Base-by-base conservation (phyloP, 2,329 filamentous ascomycete species). In the Trichoderma brevicompactum region DNA sequence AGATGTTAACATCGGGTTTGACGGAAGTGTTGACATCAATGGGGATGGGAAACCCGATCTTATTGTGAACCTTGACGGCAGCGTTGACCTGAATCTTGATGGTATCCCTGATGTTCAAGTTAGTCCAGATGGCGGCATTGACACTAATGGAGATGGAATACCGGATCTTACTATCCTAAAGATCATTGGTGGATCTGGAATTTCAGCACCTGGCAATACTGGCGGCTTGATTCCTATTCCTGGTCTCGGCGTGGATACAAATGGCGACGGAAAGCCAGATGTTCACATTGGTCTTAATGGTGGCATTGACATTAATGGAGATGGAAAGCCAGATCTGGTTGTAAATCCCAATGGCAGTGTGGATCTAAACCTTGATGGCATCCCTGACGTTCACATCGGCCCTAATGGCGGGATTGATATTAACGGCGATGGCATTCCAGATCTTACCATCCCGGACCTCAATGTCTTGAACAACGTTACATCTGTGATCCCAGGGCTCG, bases 401-500 rank as follows among this genome's bases (percentile, higher is more conserved):
- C 23, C 17, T 32, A 15, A 43, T 44, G 52, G 13, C n/a, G 23
- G 34, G 28, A 46, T 59, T 9, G 55, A 59, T 17, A 46, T 40
- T 7, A 59, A 59, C 23, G 60, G 60, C 4, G 60, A 63, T 34
- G 60, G 60, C 34, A 63, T 28, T 6, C 46, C 60, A 44, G 60
- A 63, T 38, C 38, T 56, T 28, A 52, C 40, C 13, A 46, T 62
- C 23, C 23, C 23, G 5, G 23, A 28, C 23, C 23, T 28, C 23
- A 28, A 28, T 5, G 23, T 28, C 23, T 28, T 28, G 23, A 28
- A 28, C 23, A 28, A 28, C 5, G 23, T 28, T 5, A 28, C 23
- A 28, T 28, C 23, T 28, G 23, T 28, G 2, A 28, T 28, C 23
- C 23, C 23, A 28, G 23, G 23, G 23, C 23, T 5, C 5, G 23